Evolutionary conservation across 1,284 basidiomycete genomes (phyloP), one percentile per base, ranked within the genome.

Genomic region (Cyathus pygmaeus): DNA sequence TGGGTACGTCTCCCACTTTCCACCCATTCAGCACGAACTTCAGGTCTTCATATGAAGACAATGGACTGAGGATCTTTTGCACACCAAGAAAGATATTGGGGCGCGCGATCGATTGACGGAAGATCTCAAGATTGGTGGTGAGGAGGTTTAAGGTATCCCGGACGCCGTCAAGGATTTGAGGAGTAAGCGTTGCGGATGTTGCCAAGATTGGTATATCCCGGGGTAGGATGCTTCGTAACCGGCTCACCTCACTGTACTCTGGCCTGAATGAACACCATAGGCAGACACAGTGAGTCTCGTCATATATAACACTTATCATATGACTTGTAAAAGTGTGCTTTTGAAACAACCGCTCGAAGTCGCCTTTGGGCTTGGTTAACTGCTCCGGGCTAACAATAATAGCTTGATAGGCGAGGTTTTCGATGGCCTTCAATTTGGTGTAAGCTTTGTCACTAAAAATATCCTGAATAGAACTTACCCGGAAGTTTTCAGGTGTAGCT

Each of bases 281-380:
- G 29, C 71, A 74, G 26, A 77, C 64, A 53, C 71, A 76, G 51
- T 78, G 77, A 0, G 57, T 77, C 59, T 80, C 75, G 52, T 79
- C 77, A 53, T 69, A 71, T 5, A 74, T 24, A 3, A 67, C 41
- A 41, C 59, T 59, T 19, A 67, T 46, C 15, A 65, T 39, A 36
- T 11, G 19, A 30, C 51, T 46, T 4, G 44, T 55, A 53, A 66
- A 66, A 17, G n/a, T 11, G 15, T 21, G 17, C n/a, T 65, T 59
- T 33, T 47, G 31, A 30, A 46, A 53, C 19, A 66, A 31, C 27
- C 29, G 31, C 41, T 62, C 63, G 51, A 62, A 61, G 10, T 53
- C 60, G n/a, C 63, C 56, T 23, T 41, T 57, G 17, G 9, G 36
- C 23, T 65, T 62, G 56, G 65, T 61, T 30, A 66, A 31, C 24